phyloP scores from a whole-genome alignment of 1,284 basidiomycete species.

The Cryptococcus jaspeensis region DNA sequence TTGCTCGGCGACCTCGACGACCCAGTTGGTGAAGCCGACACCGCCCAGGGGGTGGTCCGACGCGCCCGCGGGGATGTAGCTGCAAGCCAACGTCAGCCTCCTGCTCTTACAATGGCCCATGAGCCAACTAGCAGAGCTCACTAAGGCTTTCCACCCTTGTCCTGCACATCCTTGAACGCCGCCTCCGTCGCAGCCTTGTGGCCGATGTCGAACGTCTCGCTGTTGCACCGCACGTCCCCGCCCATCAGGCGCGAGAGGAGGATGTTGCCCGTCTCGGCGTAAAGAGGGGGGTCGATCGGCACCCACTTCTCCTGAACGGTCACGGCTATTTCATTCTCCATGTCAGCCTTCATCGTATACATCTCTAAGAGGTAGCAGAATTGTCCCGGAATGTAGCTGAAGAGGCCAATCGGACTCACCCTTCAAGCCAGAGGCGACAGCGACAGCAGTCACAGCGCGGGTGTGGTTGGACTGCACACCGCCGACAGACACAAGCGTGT shows the following conservation, averaged over 20 bases:
- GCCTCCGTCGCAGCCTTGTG: slow-evolving; percentile 33
- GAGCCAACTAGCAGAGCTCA: slow-evolving; percentile 8
- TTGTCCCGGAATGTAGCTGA: not conserved
- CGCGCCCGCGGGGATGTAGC: slow-evolving; percentile 39
- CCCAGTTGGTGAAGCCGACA: slow-evolving; percentile 30
- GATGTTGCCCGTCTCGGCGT: slow-evolving; percentile 39
- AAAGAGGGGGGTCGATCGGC: slow-evolving; percentile 38
- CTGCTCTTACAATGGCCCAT: not conserved
- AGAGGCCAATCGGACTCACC: slow-evolving; percentile 6
- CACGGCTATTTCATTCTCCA: slow-evolving; percentile 18
- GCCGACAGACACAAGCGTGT: slow-evolving; percentile 39
- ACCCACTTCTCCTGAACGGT: slow-evolving; percentile 44
- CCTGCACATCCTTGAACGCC: slow-evolving; percentile 33
- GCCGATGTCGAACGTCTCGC: slow-evolving; percentile 36
- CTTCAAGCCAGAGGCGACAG: slow-evolving; percentile 29
- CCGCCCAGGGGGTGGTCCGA: slow-evolving; percentile 38
- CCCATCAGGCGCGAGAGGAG: slow-evolving; percentile 40
- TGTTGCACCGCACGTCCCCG: slow-evolving; percentile 36
- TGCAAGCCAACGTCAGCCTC: slow-evolving; percentile 1
- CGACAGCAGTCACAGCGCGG: slow-evolving; percentile 34
- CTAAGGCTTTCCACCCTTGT: slow-evolving; percentile 35
- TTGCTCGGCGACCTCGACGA: slow-evolving; percentile 38
- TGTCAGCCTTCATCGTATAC: not conserved
- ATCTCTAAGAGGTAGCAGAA: not conserved
- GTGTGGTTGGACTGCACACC: slow-evolving; percentile 42